These are phyloP conservation scores for Plectosphaerella plurivora DNA, from an alignment of 2,329 filamentous ascomycete species.

Conservation along the genomic window DNA sequence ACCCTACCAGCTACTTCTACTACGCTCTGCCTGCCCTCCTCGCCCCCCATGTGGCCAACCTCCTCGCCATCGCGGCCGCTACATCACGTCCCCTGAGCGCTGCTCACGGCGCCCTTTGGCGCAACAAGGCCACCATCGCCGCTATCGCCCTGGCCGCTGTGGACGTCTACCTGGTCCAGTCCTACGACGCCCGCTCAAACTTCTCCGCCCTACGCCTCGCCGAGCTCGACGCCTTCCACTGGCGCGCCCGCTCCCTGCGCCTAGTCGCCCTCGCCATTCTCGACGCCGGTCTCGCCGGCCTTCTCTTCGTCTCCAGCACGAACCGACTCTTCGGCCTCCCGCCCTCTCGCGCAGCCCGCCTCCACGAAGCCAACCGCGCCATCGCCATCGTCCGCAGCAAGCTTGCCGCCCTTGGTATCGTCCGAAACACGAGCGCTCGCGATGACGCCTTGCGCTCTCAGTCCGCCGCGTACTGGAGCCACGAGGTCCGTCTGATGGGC, in stretches of 20 bases:
- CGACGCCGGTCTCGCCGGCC: constrained; percentile 57
- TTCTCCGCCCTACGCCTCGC: constrained; percentile 54
- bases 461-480: constrained; percentile 72
- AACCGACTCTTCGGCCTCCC: constrained; percentile 70
- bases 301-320: constrained; percentile 74
- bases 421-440: constrained; percentile 74
- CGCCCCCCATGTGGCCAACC: constrained; percentile 75
- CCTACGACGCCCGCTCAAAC: constrained; percentile 64
- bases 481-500: constrained; percentile 67
- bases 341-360: constrained; percentile 57
- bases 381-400: constrained; percentile 61
- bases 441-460: constrained; percentile 66
- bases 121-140: constrained; percentile 62
- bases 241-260: constrained; percentile 62
- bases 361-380: constrained; percentile 53
- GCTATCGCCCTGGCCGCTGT: constrained; percentile 52
- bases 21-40: constrained; percentile 74
- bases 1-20: constrained; percentile 67
- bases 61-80: constrained; percentile 64
- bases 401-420: constrained; percentile 66
- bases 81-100: constrained; percentile 68
- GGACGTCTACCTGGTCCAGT: constrained; percentile 62
- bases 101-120: constrained; percentile 61
- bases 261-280: constrained; percentile 59
- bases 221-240: constrained; percentile 69